Evolutionary conservation across 371 early-diverging fungal species (phyloP), one percentile per base, ranked within the genome.

Genomic region (Entomophthora muscae): DNA sequence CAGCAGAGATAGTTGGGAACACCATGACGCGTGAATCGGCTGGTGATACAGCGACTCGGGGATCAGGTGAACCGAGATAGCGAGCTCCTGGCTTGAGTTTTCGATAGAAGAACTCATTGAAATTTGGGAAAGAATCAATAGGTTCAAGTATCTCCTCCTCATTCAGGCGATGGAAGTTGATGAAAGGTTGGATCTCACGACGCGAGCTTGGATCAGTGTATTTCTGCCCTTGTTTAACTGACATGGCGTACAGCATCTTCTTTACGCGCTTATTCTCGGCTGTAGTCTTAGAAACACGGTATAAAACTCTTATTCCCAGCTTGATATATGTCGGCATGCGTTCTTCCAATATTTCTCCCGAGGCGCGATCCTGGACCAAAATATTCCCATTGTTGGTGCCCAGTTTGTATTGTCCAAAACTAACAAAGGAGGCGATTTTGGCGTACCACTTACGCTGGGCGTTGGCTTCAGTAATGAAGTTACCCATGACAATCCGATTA

Each of bases 281-380:
- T n/a, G n/a, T n/a, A 42, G 51, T 10, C 21, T 42, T 42, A 42
- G 10, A 7, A 42, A 21, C 21, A 21, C 76, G 79, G 70, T 90
- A 89, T 2, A 91, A 63, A 2, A 90, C 65, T 10, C 90, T 81
- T 68, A 91, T 89, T 3, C 90, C 92, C 2, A 91, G 68, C 0
- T 90, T 82, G 27, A 90, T 79, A 66, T 87, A 91, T 0, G 84
- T 76, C 31, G 89, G 85, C 74, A 91, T 90, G 51, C 83, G 80
- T 59, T 91, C 92, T 66, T 91, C 90, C 12, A 84, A 69, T 57
- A 88, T 71, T 61, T 79, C 80, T 0, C 89, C 89, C 0, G 86
- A 83, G 5, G 59, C 23, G 23, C 91, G 74, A 65, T 89, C 87
- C 69, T 84, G 83, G 0, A 88, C 83, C 32, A 89, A 76, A 57